Evolutionary conservation across 148 eudicot species (phyloP).

Genomic region (Cornus florida): DNA sequence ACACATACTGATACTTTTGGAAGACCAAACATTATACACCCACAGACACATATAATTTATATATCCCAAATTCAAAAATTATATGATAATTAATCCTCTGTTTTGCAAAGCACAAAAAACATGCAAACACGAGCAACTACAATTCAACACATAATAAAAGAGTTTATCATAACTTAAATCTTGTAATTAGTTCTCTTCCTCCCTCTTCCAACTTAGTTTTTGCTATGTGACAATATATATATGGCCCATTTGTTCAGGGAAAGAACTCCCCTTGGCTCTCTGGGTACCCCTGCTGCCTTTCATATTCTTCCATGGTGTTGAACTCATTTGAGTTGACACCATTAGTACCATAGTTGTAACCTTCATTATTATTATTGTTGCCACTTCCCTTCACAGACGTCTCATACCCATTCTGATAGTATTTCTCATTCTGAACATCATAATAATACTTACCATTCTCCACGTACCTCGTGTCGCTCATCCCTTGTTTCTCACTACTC

Average conservation of each 20-base stretch:
- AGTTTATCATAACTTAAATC: not conserved
- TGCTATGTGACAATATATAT: not conserved
- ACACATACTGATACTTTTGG: no score
- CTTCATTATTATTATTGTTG: not conserved
- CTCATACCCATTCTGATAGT: conserved; percentile 6
- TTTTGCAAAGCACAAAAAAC: not conserved
- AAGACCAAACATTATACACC: not conserved
- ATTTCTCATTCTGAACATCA: conserved; percentile 11
- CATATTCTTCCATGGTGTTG: conserved; percentile 20
- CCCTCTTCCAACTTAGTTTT: not conserved
- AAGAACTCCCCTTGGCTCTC: not conserved
- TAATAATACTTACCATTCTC: conserved; percentile 42
- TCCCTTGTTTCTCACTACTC: conserved; percentile 31
- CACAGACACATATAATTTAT: no score
- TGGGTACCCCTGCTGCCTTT: conserved; percentile 14
- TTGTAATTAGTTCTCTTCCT: not conserved
- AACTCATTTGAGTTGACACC: conserved; percentile 9
- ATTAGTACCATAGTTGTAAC: not conserved
- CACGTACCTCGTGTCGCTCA: conserved; percentile 53
- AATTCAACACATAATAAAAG: not conserved
- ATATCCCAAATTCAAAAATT: not conserved
- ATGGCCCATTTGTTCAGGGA: not conserved
- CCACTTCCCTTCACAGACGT: conserved; percentile 7
- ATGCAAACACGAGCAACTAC: not conserved
- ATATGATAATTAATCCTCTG: not conserved